A percentile compares a stretch with the other conserved stretches of the same genome.
Conservation (phyloP, 1,139 yeast genomes). For the Arxiozyma heterogenica region DNA sequence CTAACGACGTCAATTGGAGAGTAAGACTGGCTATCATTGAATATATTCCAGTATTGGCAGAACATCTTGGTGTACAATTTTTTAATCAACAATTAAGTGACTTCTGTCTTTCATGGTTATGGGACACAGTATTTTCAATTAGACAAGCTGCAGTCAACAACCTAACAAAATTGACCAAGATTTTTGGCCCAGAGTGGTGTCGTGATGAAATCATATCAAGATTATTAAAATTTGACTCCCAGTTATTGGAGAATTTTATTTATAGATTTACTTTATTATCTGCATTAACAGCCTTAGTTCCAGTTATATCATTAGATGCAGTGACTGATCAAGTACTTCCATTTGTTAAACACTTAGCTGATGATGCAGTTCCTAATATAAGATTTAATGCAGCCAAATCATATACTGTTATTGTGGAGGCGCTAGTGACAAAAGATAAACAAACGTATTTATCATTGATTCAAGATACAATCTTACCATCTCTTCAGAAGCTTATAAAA, state of each 20-base stretch:
- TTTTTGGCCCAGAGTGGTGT: slow-evolving; percentile 94
- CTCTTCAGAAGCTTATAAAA: slow-evolving; percentile 51
- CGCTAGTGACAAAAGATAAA: slow-evolving; percentile 33
- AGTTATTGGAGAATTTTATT: slow-evolving; percentile 47
- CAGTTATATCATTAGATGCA: slow-evolving; percentile 50
- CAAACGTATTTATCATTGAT: slow-evolving; percentile 33
- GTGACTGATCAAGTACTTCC: slow-evolving; percentile 65
- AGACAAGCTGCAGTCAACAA: slow-evolving; percentile 93
- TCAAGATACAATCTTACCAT: slow-evolving; percentile 49
- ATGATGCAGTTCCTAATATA: slow-evolving; percentile 87
- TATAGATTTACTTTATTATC: slow-evolving; percentile 86
- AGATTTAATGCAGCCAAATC: slow-evolving; percentile 92
- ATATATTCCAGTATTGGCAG: slow-evolving; percentile 92
- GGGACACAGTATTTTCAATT: slow-evolving; percentile 96
- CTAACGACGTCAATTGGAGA: slow-evolving; percentile 96
- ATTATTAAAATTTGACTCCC: slow-evolving; percentile 46
- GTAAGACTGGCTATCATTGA: slow-evolving; percentile 95
- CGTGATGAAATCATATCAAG: slow-evolving; percentile 72
- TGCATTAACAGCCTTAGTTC: slow-evolving; percentile 72
- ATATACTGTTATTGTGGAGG: slow-evolving; percentile 49
- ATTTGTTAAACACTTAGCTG: slow-evolving; percentile 59
- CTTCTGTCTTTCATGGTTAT: slow-evolving; percentile 90
- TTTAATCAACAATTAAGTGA: slow-evolving; percentile 87
- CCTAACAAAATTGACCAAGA: slow-evolving; percentile 66
- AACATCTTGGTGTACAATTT: slow-evolving; percentile 86